Percentiles rank a stretch among this genome's conserved stretches.
phyloP scores from a whole-genome alignment of 768 basidiomycete genomes.

The Tricholoma saponaceum region DNA sequence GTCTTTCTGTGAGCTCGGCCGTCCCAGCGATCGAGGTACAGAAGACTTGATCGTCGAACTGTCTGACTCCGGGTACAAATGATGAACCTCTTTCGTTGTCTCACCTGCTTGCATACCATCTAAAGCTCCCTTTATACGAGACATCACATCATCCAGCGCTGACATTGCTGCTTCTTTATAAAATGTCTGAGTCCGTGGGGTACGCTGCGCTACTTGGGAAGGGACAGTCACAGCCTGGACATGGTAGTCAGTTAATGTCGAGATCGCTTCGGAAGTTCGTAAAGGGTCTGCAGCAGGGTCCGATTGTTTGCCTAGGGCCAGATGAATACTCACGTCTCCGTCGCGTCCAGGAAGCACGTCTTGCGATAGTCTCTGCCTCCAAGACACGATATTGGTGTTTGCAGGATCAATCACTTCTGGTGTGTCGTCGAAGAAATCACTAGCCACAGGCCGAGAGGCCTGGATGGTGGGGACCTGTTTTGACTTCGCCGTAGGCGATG shows the following conservation, averaged over 20 bases:
- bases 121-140: conserved; percentile 79
- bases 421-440: conserved; percentile 68
- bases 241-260: conserved; percentile 9
- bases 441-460: conserved; percentile 51
- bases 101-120: conserved; percentile 59
- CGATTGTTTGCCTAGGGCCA: background rate
- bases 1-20: conserved; percentile 30
- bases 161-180: conserved; percentile 61
- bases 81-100: conserved; percentile 24
- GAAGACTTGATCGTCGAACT: conserved; percentile 17
- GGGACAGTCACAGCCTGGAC: conserved; percentile 21
- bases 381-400: conserved; percentile 35
- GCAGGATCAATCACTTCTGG: conserved; percentile 16
- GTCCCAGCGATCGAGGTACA: conserved; percentile 11
- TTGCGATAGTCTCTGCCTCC: conserved; percentile 35
- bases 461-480: conserved; percentile 7
- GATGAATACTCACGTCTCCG: background rate
- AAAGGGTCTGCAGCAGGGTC: background rate
- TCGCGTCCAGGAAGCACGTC: background rate
- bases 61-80: conserved; percentile 17
- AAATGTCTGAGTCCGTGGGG: conserved; percentile 35
- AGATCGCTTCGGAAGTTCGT: background rate
- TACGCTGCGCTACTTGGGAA: conserved; percentile 25
- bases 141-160: conserved; percentile 77
- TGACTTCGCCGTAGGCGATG: conserved; percentile 17